Conservation (phyloP, 345 rosid genomes). For the Moricandia moricandioides region DNA sequence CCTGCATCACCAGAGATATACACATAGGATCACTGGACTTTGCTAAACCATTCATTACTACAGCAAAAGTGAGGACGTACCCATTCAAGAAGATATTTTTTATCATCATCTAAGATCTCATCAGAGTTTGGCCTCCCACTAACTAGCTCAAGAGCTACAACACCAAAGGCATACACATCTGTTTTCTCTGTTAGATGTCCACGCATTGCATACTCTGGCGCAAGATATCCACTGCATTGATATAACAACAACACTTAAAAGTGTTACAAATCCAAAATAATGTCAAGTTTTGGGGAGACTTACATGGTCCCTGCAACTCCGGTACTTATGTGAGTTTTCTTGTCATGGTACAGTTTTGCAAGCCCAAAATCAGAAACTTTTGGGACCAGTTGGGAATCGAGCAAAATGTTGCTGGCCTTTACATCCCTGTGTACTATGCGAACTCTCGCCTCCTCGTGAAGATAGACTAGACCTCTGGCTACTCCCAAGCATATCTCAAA, state of each 20-base stretch:
- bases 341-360: conserved; percentile 42
- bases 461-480: conserved; percentile 60
- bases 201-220: conserved; percentile 72
- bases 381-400: conserved; percentile 44
- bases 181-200: conserved; percentile 61
- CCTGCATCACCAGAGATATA: conserved; percentile 33
- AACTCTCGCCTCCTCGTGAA: conserved; percentile 60
- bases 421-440: conserved; percentile 63
- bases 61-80: conserved; percentile 29
- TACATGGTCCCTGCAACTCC: conserved; percentile 50
- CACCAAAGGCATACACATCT: conserved; percentile 54
- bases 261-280: conserved; percentile 27
- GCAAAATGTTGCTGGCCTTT: conserved; percentile 58
- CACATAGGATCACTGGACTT: not conserved
- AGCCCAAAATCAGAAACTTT: conserved; percentile 48
- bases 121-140: conserved; percentile 48
- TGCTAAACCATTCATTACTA: conserved; percentile 3
- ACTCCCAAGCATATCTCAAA: conserved; percentile 52
- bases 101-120: conserved; percentile 24
- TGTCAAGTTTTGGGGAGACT: too few species aligned
- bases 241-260: conserved; percentile 9
- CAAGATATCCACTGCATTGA: conserved; percentile 50
- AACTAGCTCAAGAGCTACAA: conserved; percentile 44
- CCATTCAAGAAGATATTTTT: conserved; percentile 63
- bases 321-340: conserved; percentile 47